Base-by-base conservation (phyloP, 805 yeast genomes). In the Maudiozyma saulgeensis region DNA sequence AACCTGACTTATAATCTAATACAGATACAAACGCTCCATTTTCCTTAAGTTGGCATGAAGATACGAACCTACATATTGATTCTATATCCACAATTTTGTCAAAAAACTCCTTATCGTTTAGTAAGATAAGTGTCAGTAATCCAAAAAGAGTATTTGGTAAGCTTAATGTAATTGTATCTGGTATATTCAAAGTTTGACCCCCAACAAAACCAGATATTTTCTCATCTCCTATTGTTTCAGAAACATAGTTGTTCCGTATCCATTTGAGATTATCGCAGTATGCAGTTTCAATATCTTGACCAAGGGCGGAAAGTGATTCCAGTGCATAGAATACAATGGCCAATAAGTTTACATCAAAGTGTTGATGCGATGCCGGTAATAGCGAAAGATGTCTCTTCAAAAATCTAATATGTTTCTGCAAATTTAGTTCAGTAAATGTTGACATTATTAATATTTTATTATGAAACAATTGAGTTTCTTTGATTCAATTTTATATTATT, bases 91-190 rank as follows among this genome's bases (percentile, higher is more conserved):
- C 53, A 8, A 73, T 50, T 15, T 51, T 41, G 15, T 52, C 28
- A 55, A 69, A 54, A 32, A 70, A 68, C 46, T 72, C 73, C 45
- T 73, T 77, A 32, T 71, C 69, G 13, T 85, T 66, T n/a, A 78
- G 68, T 1, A 79, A 61, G 38, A 85, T 68, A 11, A 75, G 69
- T 35, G 79, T 75, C 34, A 89, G 64, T 23, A 66, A 47, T 1
- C 87, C 90, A 67, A 89, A 85, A 55, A 81, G 80, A 0, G 96
- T 89, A 6, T 89, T 79, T 0, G 91, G 78, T 6, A 87, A 64
- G 54, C 80, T 83, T 1, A 90, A 78, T 1, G 80, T 56, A 8
- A 52, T 49, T 2, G 47, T 46, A 15, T 47, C 49, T 2, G 58
- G 49, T 25, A 55, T 45, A 34, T 50, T 46, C 48, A 54, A 43